Evolutionary conservation across 164 flowering plant genomes (phyloP).

Genomic region (Stephania japonica): DNA sequence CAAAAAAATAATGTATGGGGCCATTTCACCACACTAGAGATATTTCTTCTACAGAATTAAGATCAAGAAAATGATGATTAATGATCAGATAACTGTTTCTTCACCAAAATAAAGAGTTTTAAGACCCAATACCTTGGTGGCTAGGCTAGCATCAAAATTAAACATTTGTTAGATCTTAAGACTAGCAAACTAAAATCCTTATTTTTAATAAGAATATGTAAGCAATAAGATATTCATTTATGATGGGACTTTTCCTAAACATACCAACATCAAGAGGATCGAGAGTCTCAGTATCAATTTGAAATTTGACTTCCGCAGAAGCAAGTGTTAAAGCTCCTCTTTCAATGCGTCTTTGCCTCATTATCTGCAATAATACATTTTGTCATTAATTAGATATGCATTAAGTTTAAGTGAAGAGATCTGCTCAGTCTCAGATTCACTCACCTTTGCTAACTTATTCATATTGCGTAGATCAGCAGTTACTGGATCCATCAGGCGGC

Average conservation of each 20-base stretch:
- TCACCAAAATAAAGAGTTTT: no score
- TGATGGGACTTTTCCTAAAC: constrained; percentile 5
- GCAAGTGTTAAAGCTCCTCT: constrained; percentile 99
- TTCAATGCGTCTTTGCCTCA: constrained; percentile 90
- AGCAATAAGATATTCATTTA: background rate
- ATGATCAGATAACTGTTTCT: no score
- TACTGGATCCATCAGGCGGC: constrained; percentile 85
- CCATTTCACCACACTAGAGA: no score
- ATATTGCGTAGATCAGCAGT: constrained; percentile 86
- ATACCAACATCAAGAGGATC: constrained; percentile 99
- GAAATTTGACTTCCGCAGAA: constrained; percentile 98
- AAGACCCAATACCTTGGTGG: no score
- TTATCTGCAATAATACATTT: constrained; percentile 45
- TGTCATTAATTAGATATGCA: background rate
- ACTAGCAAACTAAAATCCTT: no score
- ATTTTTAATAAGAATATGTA: no score
- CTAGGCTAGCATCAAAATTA: no score
- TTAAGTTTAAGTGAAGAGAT: background rate
- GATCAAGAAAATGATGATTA: no score
- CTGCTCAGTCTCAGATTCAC: constrained; percentile 3
- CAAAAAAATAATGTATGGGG: no score
- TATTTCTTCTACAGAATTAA: no score
- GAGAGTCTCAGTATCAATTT: constrained; percentile 98
- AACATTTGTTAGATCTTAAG: no score
- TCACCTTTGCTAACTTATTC: constrained; percentile 89